Base-by-base conservation (phyloP, 1,284 basidiomycete genomes). In the Trichosporon coremiiforme region DNA sequence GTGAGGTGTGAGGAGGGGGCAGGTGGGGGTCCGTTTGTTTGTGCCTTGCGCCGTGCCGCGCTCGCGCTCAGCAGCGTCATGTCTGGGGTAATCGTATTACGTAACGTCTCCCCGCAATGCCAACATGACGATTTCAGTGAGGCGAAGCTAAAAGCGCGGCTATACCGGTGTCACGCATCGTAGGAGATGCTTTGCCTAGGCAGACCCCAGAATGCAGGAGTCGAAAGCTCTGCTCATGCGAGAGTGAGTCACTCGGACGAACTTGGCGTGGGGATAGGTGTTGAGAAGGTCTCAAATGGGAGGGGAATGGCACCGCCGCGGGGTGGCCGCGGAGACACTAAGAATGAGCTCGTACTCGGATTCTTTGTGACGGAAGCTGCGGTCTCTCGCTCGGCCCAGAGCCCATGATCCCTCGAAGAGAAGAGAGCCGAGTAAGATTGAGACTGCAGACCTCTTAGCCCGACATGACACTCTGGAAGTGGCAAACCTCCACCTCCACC, bases 41-140 rank as follows among this genome's bases (percentile, higher is more conserved):
- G 50, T 53, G 50, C 50, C 50, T 53, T 53, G 50, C 50, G 50
- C 50, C 50, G 9, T 53, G 50, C 50, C 20, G 50, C 50, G 50
- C 50, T 53, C 50, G 22, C n/a, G 15, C 20, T 20, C 50, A 8
- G 22, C 20, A 25, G 50, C n/a, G 50, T 25, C 50, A 53, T 53
- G 20, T 53, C 50, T 53, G 20, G 50, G 50, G n/a, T 35, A 53
- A n/a, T 20, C 7, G 9, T 10, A 20, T 53, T 25, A 53, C 50
- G 50, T 53, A 53, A 53, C 5, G 5, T 22, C 20, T 20, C 7
- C 12, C 20, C n/a, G 10, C 50, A 17, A 22, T 17, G 20, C 22
- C 15, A 53, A 53, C 50, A 53, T 53, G 50, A 53, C 7, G 20
- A 22, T 53, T 53, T 22, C 50, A 53, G 50, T 53, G 50, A 53